A percentile compares a stretch with the other conserved stretches of the same genome.
phyloP scores from a whole-genome alignment of 1,284 basidiomycete genomes.

The Coniferiporia weirii region DNA sequence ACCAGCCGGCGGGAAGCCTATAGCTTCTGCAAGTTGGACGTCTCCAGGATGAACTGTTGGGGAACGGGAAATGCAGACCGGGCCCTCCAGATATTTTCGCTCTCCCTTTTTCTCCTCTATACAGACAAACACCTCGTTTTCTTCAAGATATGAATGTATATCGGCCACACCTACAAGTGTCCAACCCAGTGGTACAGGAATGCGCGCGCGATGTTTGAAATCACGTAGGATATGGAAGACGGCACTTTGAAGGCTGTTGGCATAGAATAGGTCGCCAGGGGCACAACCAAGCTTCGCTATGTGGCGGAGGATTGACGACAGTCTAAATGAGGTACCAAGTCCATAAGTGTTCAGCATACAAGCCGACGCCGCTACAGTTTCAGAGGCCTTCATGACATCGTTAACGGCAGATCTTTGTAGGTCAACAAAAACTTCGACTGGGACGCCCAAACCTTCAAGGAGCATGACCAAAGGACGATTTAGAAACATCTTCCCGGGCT shows the following conservation, averaged over 20 bases:
- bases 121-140: conserved; percentile 55
- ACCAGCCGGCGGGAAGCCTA: conserved; percentile 25
- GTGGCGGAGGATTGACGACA: conserved; percentile 35
- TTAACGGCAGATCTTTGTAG: conserved; percentile 51
- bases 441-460: conserved; percentile 51
- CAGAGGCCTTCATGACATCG: conserved; percentile 38
- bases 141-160: conserved; percentile 43
- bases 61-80: conserved; percentile 45
- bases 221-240: conserved; percentile 59
- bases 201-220: conserved; percentile 62
- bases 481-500: conserved; percentile 53
- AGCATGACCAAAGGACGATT: conserved; percentile 69
- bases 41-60: conserved; percentile 31
- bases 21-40: conserved; percentile 28
- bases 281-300: conserved; percentile 33
- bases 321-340: conserved; percentile 36
- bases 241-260: conserved; percentile 46
- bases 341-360: conserved; percentile 41
- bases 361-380: conserved; percentile 41
- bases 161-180: conserved; percentile 69
- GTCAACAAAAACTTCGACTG: conserved; percentile 45
- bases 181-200: conserved; percentile 54
- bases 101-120: conserved; percentile 36
- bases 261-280: conserved; percentile 43
- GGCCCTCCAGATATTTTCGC: conserved; percentile 49